Conservation (phyloP, 1,284 basidiomycete species). For the Trichosporon faecale region DNA sequence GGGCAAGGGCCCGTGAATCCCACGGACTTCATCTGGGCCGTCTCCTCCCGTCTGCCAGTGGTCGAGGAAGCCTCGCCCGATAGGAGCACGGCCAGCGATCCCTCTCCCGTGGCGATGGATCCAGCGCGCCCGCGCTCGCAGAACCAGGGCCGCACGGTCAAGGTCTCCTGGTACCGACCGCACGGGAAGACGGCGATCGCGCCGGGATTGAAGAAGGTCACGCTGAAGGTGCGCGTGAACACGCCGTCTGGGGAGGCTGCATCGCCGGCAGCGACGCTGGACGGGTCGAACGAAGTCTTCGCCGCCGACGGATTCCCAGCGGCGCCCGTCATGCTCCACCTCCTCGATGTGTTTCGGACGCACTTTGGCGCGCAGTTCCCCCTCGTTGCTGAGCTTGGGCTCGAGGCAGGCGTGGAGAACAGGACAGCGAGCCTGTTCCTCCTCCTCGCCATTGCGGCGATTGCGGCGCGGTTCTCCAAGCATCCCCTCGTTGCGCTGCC, state of each 20-base stretch:
- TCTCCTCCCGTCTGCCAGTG: constrained; percentile 29
- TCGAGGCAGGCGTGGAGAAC: constrained; percentile 25
- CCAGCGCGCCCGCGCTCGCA: background rate
- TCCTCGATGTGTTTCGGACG: constrained; percentile 32
- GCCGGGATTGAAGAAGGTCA: constrained; percentile 36
- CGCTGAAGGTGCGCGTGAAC: constrained; percentile 35
- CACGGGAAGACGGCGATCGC: constrained; percentile 42
- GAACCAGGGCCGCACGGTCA: constrained; percentile 32
- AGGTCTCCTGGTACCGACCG: constrained; percentile 42
- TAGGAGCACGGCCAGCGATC: constrained; percentile 12
- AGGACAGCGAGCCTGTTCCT: constrained; percentile 32
- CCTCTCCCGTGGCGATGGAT: constrained; percentile 8
- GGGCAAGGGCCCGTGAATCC: constrained; percentile 24
- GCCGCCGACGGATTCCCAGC: constrained; percentile 24
- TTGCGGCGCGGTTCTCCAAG: constrained; percentile 35
- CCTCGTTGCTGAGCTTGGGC: constrained; percentile 19
- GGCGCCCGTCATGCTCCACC: constrained; percentile 29
- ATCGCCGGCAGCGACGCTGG: constrained; percentile 12
- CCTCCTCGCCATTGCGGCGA: constrained; percentile 30
- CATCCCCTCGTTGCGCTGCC: constrained; percentile 36
- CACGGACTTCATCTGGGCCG: constrained; percentile 34
- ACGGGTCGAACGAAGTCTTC: constrained; percentile 21
- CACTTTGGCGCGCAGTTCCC: constrained; percentile 39
- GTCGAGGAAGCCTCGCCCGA: constrained; percentile 34
- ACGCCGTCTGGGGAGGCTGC: constrained; percentile 18